Evolutionary conservation across 768 basidiomycete genomes (phyloP).

Genomic region (Lenzites betulinus): DNA sequence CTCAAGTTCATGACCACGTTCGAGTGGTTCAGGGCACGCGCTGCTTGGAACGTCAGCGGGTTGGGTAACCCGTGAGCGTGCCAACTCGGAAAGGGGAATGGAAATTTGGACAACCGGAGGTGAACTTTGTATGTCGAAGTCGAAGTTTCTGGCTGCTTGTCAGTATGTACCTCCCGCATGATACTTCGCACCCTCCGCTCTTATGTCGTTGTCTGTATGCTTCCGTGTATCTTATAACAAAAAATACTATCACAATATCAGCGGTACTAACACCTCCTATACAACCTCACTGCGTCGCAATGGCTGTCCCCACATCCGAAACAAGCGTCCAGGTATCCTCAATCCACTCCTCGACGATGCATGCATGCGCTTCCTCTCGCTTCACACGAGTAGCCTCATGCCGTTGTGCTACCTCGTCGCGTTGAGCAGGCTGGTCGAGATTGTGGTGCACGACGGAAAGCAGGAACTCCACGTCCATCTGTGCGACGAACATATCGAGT

Average conservation of each 20-base stretch:
- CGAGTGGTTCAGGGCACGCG: slow-evolving; percentile 20
- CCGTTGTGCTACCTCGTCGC: slow-evolving; percentile 55
- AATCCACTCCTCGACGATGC: slow-evolving; percentile 53
- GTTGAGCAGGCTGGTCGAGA: slow-evolving; percentile 52
- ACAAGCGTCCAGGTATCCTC: slow-evolving; percentile 59
- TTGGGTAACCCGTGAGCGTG: slow-evolving; percentile 24
- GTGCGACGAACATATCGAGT: slow-evolving; percentile 59
- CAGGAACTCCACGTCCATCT: slow-evolving; percentile 72
- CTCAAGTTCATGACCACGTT: slow-evolving; percentile 29
- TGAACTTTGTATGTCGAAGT: neutral
- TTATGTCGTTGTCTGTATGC: neutral
- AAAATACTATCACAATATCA: neutral
- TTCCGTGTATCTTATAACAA: neutral
- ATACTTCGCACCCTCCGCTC: neutral
- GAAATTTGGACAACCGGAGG: neutral
- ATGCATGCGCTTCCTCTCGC: slow-evolving; percentile 43
- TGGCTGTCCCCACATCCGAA: slow-evolving; percentile 54
- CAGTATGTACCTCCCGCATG: neutral
- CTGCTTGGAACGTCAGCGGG: slow-evolving; percentile 35
- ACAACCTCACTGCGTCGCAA: slow-evolving; percentile 40
- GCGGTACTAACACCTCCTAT: neutral
- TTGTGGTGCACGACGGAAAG: slow-evolving; percentile 74
- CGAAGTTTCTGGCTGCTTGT: neutral
- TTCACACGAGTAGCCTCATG: slow-evolving; percentile 48
- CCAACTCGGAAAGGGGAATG: no score